Conservation (phyloP, 306 rosid genomes). For the Comarum palustre region DNA sequence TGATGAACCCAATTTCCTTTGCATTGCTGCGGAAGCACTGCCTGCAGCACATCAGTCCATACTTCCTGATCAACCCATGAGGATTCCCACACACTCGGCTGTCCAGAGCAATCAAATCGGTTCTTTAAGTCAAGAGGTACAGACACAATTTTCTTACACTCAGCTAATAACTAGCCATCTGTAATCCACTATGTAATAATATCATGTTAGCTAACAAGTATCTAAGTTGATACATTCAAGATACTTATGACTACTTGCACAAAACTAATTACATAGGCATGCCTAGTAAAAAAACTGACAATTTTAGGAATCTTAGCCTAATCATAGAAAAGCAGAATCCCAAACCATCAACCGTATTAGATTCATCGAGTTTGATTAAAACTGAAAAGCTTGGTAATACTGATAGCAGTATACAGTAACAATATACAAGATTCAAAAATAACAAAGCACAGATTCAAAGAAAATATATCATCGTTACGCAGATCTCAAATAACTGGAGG, state of each 20-base stretch:
- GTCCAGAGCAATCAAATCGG: not conserved
- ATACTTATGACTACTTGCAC: not conserved
- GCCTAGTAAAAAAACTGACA: not conserved
- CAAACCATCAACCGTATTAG: not conserved
- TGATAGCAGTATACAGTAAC: not conserved
- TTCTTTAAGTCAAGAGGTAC: not conserved
- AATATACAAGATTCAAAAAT: not conserved
- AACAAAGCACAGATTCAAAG: not conserved
- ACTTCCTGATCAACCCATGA: conserved; percentile 56
- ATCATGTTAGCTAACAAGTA: not conserved
- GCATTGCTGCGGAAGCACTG: conserved; percentile 68
- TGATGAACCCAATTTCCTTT: conserved; percentile 57
- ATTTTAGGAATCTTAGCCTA: not conserved
- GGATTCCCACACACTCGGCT: conserved; percentile 61
- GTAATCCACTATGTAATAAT: not conserved
- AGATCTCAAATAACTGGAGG: not conserved
- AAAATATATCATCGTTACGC: not conserved
- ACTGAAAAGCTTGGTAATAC: not conserved
- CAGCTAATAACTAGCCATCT: not conserved
- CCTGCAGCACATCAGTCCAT: conserved; percentile 57
- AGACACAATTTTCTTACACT: not conserved
- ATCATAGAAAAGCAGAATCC: not conserved
- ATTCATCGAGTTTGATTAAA: not conserved
- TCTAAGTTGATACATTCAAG: not conserved
- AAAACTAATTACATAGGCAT: not conserved